These are phyloP conservation scores for Desmodesmus armatus DNA, from an alignment of 139 green algal species.

Conservation along the genomic window DNA sequence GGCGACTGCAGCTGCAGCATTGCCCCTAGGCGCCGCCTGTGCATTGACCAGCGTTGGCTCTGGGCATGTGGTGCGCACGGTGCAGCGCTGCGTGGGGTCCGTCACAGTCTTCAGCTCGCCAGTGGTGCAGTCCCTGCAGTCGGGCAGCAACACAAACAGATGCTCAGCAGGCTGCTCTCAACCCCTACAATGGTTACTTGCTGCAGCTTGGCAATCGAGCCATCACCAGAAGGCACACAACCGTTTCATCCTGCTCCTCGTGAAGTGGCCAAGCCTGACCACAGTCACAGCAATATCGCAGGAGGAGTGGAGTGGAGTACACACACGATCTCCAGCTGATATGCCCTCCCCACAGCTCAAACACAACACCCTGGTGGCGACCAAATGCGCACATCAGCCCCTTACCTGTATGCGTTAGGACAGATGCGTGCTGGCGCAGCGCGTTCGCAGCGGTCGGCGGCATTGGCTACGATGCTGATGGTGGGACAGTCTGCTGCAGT, in stretches of 20 bases:
- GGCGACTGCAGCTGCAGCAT: too few relatives aligned
- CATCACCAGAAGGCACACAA: too few relatives aligned
- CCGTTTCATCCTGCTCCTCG: neutral
- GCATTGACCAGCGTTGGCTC: too few relatives aligned
- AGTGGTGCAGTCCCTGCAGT: conserved; percentile 32
- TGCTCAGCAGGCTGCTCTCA: neutral
- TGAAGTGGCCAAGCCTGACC: too few relatives aligned
- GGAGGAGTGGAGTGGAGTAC: too few relatives aligned
- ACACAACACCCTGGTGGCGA: too few relatives aligned
- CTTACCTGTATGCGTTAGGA: conserved; percentile 50
- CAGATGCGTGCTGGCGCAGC: conserved; percentile 43
- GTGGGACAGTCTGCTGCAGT: conserved; percentile 2
- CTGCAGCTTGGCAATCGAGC: neutral
- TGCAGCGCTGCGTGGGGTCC: conserved; percentile 31
- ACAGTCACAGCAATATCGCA: too few relatives aligned
- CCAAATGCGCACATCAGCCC: too few relatives aligned
- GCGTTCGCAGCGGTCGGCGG: conserved; percentile 28
- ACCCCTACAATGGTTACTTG: too few relatives aligned
- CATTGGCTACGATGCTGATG: neutral
- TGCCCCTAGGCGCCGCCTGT: too few relatives aligned
- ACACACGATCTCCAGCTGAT: too few relatives aligned
- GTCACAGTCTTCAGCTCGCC: conserved; percentile 26
- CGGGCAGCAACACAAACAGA: neutral
- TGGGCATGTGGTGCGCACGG: conserved; percentile 2
- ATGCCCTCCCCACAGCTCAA: neutral